phyloP scores from a whole-genome alignment of 129 eudicot species.

The Lonicera japonica region DNA sequence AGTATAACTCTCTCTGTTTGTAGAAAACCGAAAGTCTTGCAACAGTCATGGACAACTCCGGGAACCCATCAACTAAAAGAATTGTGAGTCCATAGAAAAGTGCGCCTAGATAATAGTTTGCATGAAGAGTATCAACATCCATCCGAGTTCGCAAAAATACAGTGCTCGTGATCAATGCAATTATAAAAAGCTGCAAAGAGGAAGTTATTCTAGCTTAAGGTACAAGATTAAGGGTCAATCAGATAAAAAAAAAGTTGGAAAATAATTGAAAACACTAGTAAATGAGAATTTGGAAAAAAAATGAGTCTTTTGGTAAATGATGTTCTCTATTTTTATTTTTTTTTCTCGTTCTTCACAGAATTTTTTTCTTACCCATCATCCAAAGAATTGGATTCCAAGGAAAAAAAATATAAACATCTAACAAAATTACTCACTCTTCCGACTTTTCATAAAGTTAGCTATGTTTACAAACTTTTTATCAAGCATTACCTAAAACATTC shows the following conservation, averaged over 20 bases:
- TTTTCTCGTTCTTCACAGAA: too few species aligned
- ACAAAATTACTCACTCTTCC: too few species aligned
- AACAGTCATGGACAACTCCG: conserved; percentile 62
- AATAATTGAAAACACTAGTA: background rate
- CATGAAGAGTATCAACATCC: conserved; percentile 43
- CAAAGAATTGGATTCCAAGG: too few species aligned
- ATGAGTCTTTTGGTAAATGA: too few species aligned
- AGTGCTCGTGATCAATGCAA: conserved; percentile 60
- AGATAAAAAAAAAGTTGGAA: background rate
- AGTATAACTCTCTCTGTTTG: conserved; percentile 74
- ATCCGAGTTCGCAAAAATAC: conserved; percentile 59
- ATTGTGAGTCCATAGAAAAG: conserved; percentile 49
- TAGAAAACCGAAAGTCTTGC: conserved; percentile 68
- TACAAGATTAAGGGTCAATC: background rate
- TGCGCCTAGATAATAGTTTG: conserved; percentile 69
- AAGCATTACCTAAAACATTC: too few species aligned
- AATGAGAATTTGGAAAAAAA: too few species aligned
- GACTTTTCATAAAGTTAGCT: too few species aligned
- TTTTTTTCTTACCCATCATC: too few species aligned
- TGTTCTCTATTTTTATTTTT: too few species aligned
- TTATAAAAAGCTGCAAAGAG: conserved; percentile 47
- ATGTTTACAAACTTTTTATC: too few species aligned
- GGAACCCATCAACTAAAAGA: conserved; percentile 64
- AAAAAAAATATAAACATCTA: too few species aligned
- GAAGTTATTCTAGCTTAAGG: background rate